A percentile compares a stretch with the other conserved stretches of the same genome.
Conservation (phyloP, 257 asterid species). For the Lycium ferocissimum region DNA sequence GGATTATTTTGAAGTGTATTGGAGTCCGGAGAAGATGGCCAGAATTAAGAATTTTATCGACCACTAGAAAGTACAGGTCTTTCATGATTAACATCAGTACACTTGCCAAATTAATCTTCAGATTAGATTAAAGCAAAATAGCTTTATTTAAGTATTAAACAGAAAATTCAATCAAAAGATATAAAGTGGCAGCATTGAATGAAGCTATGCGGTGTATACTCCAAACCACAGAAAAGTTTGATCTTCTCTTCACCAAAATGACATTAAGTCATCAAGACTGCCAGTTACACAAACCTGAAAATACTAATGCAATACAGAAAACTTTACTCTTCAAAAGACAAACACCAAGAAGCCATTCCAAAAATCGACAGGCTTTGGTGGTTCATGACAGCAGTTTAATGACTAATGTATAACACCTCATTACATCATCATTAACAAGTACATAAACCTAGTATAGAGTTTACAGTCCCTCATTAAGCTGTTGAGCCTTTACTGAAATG, state of each 20-base stretch:
- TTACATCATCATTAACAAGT: slow-evolving; percentile 22
- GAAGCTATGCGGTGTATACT: not conserved
- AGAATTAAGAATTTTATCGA: not conserved
- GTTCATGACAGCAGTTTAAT: not conserved
- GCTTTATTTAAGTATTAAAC: not conserved
- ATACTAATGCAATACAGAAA: not conserved
- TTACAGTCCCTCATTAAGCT: not conserved
- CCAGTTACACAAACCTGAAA: not conserved
- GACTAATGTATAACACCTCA: not conserved
- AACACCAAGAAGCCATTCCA: slow-evolving; percentile 23
- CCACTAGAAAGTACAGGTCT: not conserved
- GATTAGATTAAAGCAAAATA: not conserved
- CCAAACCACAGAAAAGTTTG: not conserved
- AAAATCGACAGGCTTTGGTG: slow-evolving; percentile 30
- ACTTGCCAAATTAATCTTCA: not conserved
- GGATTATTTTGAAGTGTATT: not conserved
- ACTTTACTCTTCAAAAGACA: not conserved
- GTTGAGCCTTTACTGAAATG: not conserved
- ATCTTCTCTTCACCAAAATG: not conserved
- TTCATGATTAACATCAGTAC: not conserved
- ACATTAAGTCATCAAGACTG: not conserved
- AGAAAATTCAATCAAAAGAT: not conserved
- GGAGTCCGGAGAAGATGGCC: not conserved
- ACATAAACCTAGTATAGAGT: not conserved
- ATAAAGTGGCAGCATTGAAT: not conserved